Conservation (phyloP, 352 stramenopile genomes). For the Blastocystis sp. region DNA sequence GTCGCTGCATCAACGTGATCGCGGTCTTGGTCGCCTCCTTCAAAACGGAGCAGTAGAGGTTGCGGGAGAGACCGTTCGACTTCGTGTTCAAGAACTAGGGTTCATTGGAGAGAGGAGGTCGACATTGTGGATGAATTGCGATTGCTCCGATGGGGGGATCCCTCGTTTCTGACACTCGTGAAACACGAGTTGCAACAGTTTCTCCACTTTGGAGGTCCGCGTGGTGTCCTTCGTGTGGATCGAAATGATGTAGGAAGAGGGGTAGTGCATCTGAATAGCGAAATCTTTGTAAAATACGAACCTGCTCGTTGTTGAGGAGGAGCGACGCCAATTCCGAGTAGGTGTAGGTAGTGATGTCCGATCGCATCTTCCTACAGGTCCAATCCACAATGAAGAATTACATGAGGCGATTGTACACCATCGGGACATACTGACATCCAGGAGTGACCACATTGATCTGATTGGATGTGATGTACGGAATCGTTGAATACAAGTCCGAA, state of each 20-base stretch:
- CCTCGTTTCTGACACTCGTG: not conserved
- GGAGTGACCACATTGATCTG: slow-evolving; percentile 23
- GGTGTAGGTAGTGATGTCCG: slow-evolving; percentile 24
- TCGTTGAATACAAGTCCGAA: slow-evolving; percentile 24
- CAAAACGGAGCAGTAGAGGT: not conserved
- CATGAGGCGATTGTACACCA: slow-evolving; percentile 31
- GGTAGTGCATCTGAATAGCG: slow-evolving; percentile 8
- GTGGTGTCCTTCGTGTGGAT: slow-evolving; percentile 23
- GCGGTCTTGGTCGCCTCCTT: slow-evolving; percentile 7
- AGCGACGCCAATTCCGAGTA: slow-evolving; percentile 7
- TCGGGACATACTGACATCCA: slow-evolving; percentile 9
- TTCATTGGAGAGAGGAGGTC: not conserved
- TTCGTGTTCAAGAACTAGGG: not conserved
- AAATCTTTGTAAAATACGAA: not conserved
- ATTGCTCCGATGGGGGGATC: not conserved
- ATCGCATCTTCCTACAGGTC: slow-evolving; percentile 14
- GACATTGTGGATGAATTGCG: slow-evolving; percentile 16
- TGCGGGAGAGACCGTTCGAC: not conserved
- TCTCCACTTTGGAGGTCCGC: not conserved
- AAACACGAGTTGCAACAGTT: not conserved
- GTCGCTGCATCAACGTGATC: slow-evolving; percentile 2
- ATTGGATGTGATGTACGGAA: slow-evolving; percentile 17
- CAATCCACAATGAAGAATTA: not conserved
- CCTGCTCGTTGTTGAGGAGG: slow-evolving; percentile 9
- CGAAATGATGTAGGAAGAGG: slow-evolving; percentile 1